Percentiles rank a stretch among this genome's conserved stretches.
phyloP scores from a whole-genome alignment of 1,284 basidiomycete genomes.

The Trichosporon sp. region DNA sequence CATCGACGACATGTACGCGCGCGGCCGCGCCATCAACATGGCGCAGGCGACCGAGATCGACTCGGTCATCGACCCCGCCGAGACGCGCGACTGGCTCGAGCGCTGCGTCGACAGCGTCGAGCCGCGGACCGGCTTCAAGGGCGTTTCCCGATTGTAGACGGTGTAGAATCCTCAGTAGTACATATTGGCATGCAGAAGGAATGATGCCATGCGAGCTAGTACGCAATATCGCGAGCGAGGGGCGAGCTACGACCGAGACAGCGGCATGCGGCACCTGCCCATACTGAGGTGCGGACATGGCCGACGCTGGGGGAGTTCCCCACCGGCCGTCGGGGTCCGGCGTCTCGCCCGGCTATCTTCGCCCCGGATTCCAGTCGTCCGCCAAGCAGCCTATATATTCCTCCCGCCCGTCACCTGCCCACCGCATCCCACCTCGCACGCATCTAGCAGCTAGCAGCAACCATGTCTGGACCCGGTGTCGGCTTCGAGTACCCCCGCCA shows the following conservation, averaged over 20 bases:
- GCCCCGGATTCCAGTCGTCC: not conserved
- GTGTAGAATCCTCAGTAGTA: conserved; percentile 8
- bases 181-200: not conserved
- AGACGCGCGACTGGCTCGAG: conserved; percentile 21
- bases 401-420: not conserved
- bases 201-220: too few relatives aligned
- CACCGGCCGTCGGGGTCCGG: conserved; percentile 3
- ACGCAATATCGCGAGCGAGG: too few relatives aligned
- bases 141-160: conserved; percentile 10
- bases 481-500: conserved; percentile 19
- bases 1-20: conserved; percentile 21
- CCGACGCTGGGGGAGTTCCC: conserved; percentile 4
- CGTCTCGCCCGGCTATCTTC: not conserved
- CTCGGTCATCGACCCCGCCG: conserved; percentile 21
- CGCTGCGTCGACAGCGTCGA: conserved; percentile 15
- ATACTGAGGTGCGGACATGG: not conserved
- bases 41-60: conserved; percentile 22
- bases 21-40: conserved; percentile 21
- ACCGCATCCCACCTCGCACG: not conserved
- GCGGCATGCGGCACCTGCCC: too few relatives aligned
- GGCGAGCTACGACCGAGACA: too few relatives aligned
- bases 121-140: conserved; percentile 3
- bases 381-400: not conserved
- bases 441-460: not conserved
- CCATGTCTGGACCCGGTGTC: conserved; percentile 14